Percentiles rank a stretch among this genome's conserved stretches.
These are phyloP conservation scores for Aspergillus oerlinghausenensis DNA, from an alignment of 2,329 filamentous ascomycete genomes.

Conservation along the genomic window DNA sequence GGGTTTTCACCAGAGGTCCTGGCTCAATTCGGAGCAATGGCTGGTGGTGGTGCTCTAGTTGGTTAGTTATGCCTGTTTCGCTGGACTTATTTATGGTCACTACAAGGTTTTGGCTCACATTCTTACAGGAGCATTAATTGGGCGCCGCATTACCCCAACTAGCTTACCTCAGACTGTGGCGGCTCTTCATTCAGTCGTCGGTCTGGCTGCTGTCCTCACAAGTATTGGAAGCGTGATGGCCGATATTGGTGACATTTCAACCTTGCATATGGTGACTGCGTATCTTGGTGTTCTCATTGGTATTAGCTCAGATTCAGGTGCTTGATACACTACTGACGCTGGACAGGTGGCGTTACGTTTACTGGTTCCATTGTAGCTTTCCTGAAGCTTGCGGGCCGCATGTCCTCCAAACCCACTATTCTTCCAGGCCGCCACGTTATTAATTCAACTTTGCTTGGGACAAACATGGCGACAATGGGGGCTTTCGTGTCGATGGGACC, in stretches of 20 bases:
- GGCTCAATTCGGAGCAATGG: constrained; percentile 73
- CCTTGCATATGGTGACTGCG: constrained; percentile 76
- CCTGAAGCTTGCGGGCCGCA: constrained; percentile 75
- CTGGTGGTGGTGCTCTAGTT: constrained; percentile 63
- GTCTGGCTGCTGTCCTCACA: constrained; percentile 80
- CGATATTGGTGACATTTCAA: constrained; percentile 65
- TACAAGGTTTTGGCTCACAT: constrained; percentile 6
- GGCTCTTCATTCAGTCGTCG: constrained; percentile 83
- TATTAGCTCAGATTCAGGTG: constrained; percentile 27
- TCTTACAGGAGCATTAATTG: constrained; percentile 63
- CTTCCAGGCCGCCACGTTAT: constrained; percentile 71
- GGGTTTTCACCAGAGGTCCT: constrained; percentile 76
- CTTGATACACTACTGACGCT: constrained; percentile 1
- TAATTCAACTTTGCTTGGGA: constrained; percentile 69
- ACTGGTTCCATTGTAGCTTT: constrained; percentile 88
- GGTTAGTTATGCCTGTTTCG: constrained; percentile 27
- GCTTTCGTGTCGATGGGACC: constrained; percentile 78
- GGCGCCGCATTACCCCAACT: constrained; percentile 80
- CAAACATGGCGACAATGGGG: constrained; percentile 78
- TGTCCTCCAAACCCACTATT: constrained; percentile 71
- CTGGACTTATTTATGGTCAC: no score
- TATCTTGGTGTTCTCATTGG: constrained; percentile 81
- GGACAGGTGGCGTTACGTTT: constrained; percentile 70
- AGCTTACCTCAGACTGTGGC: constrained; percentile 86
- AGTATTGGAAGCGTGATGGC: constrained; percentile 83